Evolutionary conservation across 2,329 filamentous ascomycete genomes (phyloP), one percentile per base, ranked within the genome.

Genomic region (Cladophialophora exuberans): DNA sequence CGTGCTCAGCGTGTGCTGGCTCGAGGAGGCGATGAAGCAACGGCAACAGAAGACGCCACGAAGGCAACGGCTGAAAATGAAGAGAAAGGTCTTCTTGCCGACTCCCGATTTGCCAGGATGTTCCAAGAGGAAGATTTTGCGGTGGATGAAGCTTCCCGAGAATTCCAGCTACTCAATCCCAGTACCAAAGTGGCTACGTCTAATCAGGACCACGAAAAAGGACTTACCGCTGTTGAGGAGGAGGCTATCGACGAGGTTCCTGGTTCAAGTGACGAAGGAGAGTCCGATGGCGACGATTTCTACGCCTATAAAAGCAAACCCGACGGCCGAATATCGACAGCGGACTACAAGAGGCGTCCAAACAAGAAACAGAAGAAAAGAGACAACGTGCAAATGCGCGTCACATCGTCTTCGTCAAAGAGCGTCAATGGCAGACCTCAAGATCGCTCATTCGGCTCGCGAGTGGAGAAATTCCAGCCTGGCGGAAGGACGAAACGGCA

Each of bases 51-150:
- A 22, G 62, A 62, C 31, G 52, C 65, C 26, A 20, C 20, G 18
- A 42, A 42, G 10, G 52, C 46, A 11, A 49, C 41, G 3, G 28
- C 48, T 35, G 38, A 43, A 28, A 18, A n/a, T 7, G 53, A 61
- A 60, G 68, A 69, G 41, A 84, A 81, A 59, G 86, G 85, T 56
- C 74, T 96, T 30, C 83, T 99, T 50, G 84, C 83, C 56, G 94
- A 99, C 71, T 81, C 85, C 46, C 92, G 94, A 77, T 97, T 99
- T 81, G 82, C 82, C 63, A 84, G 86, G 64, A 75, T 99, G 59
- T 99, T 97, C 75, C 87, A 97, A 68, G 90, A 97, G 70, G 88
- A 92, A 65, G 92, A 96, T 54, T 97, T 96, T 72, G 83, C 83
- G 65, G 89, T 99, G 56, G 93, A 99, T 70, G 94, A 99, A 74